These are phyloP conservation scores for Trichopus zeylanicus DNA, from an alignment of 116 monocot species.

Conservation along the genomic window DNA sequence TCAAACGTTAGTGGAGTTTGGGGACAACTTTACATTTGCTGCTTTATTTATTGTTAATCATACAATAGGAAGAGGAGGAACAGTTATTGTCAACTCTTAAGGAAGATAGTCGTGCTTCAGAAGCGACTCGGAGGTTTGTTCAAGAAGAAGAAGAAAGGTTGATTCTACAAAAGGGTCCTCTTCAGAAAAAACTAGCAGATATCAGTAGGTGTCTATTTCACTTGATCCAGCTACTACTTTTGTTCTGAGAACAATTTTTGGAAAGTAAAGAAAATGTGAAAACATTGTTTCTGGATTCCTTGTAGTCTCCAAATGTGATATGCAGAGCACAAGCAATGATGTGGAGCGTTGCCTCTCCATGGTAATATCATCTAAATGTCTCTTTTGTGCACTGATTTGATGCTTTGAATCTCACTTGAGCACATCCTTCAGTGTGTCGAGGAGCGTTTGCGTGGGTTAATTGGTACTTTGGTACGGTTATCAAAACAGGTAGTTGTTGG, in stretches of 20 bases:
- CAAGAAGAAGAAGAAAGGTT: constrained; percentile 94
- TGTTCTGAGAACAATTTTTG: neutral
- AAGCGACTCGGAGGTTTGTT: constrained; percentile 73
- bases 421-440: constrained; percentile 68
- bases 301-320: constrained; percentile 77
- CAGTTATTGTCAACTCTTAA: constrained; percentile 74
- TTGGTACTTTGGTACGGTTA: constrained; percentile 56
- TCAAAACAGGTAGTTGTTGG: constrained; percentile 64
- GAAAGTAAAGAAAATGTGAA: neutral
- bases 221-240: neutral
- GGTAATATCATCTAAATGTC: constrained; percentile 33
- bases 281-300: constrained; percentile 14
- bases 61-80: constrained; percentile 89
- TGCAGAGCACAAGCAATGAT: constrained; percentile 53
- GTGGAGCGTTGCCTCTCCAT: constrained; percentile 85
- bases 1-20: too few relatives aligned
- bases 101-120: constrained; percentile 81
- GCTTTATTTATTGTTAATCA: neutral
- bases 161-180: constrained; percentile 67
- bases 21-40: too few relatives aligned
- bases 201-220: constrained; percentile 51
- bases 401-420: neutral
- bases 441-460: constrained; percentile 72
- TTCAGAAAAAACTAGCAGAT: constrained; percentile 72
- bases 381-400: neutral